Evolutionary conservation across 805 yeast genomes (phyloP), one percentile per base, ranked within the genome.

Genomic region (Metschnikowia lachancei): DNA sequence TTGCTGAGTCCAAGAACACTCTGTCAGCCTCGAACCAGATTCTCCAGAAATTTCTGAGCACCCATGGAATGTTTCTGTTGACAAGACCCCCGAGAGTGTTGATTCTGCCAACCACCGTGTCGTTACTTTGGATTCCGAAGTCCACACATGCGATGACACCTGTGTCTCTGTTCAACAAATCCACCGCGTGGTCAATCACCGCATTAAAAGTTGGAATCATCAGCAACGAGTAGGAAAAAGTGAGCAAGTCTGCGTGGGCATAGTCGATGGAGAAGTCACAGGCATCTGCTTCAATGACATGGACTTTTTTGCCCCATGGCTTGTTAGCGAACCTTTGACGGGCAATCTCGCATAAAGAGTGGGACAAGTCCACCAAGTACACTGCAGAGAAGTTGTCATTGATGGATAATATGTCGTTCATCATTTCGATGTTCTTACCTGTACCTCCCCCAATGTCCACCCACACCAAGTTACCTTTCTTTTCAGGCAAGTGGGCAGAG

Each of bases 401-500:
- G 36, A 82, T 63, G 12, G 81, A 73, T 41, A 77, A 66, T 38
- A 80, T 66, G 36, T 70, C 60, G 60, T 83, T 71, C 95, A 87
- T 87, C 56, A 76, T 74, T 64, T 87, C 94, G 57, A 87, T 83
- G 66, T 87, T 87, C 64, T 81, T 74, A 39, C 95, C 95, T 5
- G 95, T 87, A 19, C 95, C 95, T 28, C 95, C 95, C 41, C 95
- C 95, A 58, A 87, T 77, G 61, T 85, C 91, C 41, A 85, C 73
- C 91, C 91, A 85, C 37, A 83, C 80, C 37, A 83, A 65, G 36
- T 24, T 30, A 34, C 62, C 58, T 22, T 63, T 64, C 43, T 67
- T 70, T 30, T 60, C 52, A 51, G 59, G 31, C 33, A 83, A 64
- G 62, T 85, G 90, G 20, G 83, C 63, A 26, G 70, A 74, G 1